A percentile compares a stretch with the other conserved stretches of the same genome.
These are phyloP conservation scores for Huntiella decipiens DNA, from an alignment of 2,329 filamentous ascomycete genomes.

Conservation along the genomic window DNA sequence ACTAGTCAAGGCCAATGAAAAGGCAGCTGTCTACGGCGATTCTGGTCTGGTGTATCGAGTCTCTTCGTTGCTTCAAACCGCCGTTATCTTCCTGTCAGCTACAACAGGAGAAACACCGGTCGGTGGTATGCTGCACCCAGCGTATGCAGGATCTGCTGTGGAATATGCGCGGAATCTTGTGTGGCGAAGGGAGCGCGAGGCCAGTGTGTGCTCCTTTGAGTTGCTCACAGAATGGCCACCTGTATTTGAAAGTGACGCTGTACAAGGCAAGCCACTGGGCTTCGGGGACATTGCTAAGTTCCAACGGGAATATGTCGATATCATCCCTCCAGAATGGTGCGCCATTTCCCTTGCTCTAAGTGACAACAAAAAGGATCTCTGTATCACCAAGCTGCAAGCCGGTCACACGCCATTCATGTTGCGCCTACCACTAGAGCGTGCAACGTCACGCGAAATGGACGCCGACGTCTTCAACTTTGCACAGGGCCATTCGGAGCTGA, in stretches of 20 bases:
- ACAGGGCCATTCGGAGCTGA: conserved; percentile 58
- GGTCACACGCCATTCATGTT: conserved; percentile 67
- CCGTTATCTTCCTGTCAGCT: conserved; percentile 46
- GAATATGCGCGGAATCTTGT: conserved; percentile 54
- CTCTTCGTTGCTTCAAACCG: conserved; percentile 43
- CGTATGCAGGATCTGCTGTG: conserved; percentile 42
- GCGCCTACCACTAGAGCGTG: conserved; percentile 65
- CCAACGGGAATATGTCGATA: conserved; percentile 64
- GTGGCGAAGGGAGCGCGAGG: conserved; percentile 44
- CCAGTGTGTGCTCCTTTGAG: conserved; percentile 20
- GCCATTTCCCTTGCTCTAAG: conserved; percentile 72
- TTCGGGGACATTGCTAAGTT: conserved; percentile 41
- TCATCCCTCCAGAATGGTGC: conserved; percentile 67
- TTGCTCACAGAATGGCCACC: conserved; percentile 13
- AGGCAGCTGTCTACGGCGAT: conserved; percentile 34
- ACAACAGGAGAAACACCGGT: conserved; percentile 28
- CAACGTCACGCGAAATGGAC: conserved; percentile 62
- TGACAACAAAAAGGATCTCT: conserved; percentile 65
- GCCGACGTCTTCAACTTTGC: conserved; percentile 49
- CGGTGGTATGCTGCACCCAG: conserved; percentile 25
- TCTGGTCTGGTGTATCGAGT: conserved; percentile 42
- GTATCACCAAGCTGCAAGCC: conserved; percentile 66
- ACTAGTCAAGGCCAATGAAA: conserved; percentile 42
- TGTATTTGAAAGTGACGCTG: conserved; percentile 4
- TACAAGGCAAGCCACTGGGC: conserved; percentile 20